phyloP scores from a whole-genome alignment of 2,329 filamentous ascomycete species.

The Alternaria arbusti region DNA sequence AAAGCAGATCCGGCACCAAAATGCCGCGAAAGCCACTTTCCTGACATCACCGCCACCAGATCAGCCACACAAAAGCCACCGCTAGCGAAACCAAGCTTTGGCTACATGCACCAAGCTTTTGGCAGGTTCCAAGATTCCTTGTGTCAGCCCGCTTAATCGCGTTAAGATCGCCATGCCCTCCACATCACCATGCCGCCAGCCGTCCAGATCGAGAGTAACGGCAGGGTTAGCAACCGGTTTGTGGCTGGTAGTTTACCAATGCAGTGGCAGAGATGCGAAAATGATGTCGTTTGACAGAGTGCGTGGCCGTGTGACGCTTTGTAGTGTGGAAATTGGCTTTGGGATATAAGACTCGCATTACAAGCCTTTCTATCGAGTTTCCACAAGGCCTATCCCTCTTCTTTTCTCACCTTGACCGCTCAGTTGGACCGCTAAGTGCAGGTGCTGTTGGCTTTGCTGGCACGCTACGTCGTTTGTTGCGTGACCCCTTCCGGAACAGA shows the following conservation, averaged over 20 bases:
- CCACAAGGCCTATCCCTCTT: background rate
- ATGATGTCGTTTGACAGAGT: constrained; percentile 20
- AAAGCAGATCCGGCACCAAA: constrained; percentile 1
- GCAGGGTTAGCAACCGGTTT: constrained; percentile 38
- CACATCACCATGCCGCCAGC: constrained; percentile 9
- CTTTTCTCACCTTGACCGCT: background rate
- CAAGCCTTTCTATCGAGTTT: background rate
- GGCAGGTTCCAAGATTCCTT: constrained; percentile 22
- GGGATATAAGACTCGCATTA: constrained; percentile 4
- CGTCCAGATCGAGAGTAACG: background rate
- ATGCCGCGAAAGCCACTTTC: constrained; percentile 4
- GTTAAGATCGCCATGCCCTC: constrained; percentile 11
- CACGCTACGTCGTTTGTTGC: constrained; percentile 4
- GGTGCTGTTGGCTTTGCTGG: constrained; percentile 2
- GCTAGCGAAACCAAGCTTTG: constrained; percentile 25
- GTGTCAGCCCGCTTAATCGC: constrained; percentile 12
- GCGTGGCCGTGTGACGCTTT: background rate
- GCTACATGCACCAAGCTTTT: constrained; percentile 28
- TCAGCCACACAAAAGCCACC: constrained; percentile 27
- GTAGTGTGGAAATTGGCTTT: background rate
- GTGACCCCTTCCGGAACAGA: background rate
- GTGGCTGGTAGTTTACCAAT: constrained; percentile 27
- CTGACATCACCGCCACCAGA: constrained; percentile 19
- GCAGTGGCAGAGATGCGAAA: constrained; percentile 18
- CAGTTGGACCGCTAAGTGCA: background rate